Percentiles rank a stretch among this genome's conserved stretches.
These are phyloP conservation scores for Gloeophyllum trabeum DNA, from an alignment of 768 basidiomycete species.

Conservation along the genomic window DNA sequence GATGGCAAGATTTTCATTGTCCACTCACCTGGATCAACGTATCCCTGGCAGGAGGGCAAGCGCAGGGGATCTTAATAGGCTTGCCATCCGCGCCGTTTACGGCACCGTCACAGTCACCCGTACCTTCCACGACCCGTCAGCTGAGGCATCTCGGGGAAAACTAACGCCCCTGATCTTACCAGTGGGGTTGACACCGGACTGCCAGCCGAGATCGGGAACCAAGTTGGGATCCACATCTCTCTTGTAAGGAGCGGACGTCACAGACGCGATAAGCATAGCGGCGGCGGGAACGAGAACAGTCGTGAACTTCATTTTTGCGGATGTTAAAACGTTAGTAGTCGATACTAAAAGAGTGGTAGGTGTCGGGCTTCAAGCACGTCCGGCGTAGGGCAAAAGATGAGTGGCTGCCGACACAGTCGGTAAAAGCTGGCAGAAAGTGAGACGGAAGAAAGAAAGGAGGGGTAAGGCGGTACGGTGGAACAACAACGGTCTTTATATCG, in stretches of 20 bases:
- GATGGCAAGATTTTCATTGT: background rate
- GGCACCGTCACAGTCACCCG: slow-evolving; percentile 62
- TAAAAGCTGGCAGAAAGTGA: background rate
- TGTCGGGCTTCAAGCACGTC: slow-evolving; percentile 3
- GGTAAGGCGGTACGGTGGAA: background rate
- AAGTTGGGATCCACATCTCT: slow-evolving; percentile 31
- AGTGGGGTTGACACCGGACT: slow-evolving; percentile 47
- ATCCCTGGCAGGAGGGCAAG: slow-evolving; percentile 46
- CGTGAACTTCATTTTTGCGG: slow-evolving; percentile 21
- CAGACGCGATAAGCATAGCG: slow-evolving; percentile 21
- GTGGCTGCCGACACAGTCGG: slow-evolving; percentile 1
- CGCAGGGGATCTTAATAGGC: slow-evolving; percentile 50
- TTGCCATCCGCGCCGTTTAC: slow-evolving; percentile 43
- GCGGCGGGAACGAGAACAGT: slow-evolving; percentile 18
- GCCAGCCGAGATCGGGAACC: slow-evolving; percentile 44
- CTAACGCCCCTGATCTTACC: slow-evolving; percentile 22
- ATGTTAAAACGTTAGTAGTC: background rate
- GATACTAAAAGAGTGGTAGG: slow-evolving; percentile 4
- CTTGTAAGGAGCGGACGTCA: slow-evolving; percentile 28
- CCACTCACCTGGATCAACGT: slow-evolving; percentile 38
- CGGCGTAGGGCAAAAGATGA: slow-evolving; percentile 5
- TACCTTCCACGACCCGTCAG: slow-evolving; percentile 21
- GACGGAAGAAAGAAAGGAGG: background rate
- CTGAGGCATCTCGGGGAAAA: background rate
- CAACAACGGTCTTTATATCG: background rate